These are phyloP conservation scores for Alternaria metachromatica DNA, from an alignment of 2,329 filamentous ascomycete species.

Conservation along the genomic window DNA sequence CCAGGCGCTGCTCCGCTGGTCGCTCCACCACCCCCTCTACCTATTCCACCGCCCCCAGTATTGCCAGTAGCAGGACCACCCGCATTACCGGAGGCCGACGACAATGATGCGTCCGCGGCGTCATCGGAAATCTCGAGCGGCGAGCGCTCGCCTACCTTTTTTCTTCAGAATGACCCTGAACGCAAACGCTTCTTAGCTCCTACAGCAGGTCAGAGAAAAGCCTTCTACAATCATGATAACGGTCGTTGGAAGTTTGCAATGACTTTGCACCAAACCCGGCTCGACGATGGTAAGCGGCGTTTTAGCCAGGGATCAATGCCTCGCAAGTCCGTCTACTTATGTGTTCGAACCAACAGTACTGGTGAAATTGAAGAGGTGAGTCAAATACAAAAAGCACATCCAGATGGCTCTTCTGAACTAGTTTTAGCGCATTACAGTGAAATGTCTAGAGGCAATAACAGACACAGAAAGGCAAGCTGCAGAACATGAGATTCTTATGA, in stretches of 20 bases:
- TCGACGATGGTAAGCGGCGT: not conserved
- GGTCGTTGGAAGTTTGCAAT: not conserved
- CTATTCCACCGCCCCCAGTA: not conserved
- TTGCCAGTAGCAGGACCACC: not conserved
- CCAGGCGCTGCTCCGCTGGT: too few relatives aligned
- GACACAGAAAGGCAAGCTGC: not conserved
- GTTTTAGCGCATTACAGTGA: too few relatives aligned
- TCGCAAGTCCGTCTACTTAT: not conserved
- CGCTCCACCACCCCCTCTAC: not conserved
- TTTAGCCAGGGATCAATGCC: not conserved
- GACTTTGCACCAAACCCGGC: not conserved
- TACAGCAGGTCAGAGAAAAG: not conserved
- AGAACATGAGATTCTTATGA: not conserved
- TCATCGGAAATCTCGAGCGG: not conserved
- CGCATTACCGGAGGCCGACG: not conserved
- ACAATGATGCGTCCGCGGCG: not conserved
- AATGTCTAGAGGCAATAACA: not conserved
- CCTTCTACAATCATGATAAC: not conserved
- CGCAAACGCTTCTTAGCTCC: not conserved
- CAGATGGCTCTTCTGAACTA: too few relatives aligned
- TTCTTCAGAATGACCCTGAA: not conserved
- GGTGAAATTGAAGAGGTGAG: not conserved
- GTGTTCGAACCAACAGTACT: not conserved
- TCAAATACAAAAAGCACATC: not conserved
- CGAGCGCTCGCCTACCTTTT: not conserved